Conservation (phyloP, 305 asterid genomes). For the Withania somnifera region DNA sequence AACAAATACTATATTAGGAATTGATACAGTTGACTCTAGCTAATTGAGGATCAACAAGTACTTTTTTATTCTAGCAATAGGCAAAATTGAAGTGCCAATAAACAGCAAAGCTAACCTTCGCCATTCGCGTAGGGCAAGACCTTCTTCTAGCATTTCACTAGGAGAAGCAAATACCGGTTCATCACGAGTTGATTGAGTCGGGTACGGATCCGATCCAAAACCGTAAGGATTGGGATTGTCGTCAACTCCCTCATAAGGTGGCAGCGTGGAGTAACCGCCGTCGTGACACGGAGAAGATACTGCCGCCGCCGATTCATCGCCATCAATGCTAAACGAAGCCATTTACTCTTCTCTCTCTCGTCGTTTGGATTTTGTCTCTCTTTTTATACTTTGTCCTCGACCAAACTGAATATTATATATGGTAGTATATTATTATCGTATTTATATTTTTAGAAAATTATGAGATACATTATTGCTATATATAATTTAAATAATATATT, state of each 20-base stretch:
- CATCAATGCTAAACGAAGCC: slow-evolving; percentile 61
- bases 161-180: slow-evolving; percentile 70
- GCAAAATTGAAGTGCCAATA: too few relatives aligned
- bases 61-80: too few relatives aligned
- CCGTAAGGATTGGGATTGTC: slow-evolving; percentile 60
- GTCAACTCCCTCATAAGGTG: slow-evolving; percentile 38
- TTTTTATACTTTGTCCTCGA: neutral
- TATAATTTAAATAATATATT: too few relatives aligned
- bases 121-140: slow-evolving; percentile 64
- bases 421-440: too few relatives aligned
- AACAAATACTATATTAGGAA: neutral
- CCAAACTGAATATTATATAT: too few relatives aligned
- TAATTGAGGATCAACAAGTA: neutral
- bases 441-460: too few relatives aligned
- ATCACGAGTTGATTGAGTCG: slow-evolving; percentile 23
- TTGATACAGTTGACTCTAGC: neutral
- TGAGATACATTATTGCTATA: too few relatives aligned
- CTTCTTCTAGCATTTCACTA: slow-evolving; percentile 58
- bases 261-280: slow-evolving; percentile 22
- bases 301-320: slow-evolving; percentile 26
- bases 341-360: slow-evolving; percentile 5
- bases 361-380: neutral
- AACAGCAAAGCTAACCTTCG: slow-evolving; percentile 31
- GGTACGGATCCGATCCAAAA: slow-evolving; percentile 23
- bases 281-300: slow-evolving; percentile 31